phyloP scores from a whole-genome alignment of 805 yeast species.

The Candida ovalis region DNA sequence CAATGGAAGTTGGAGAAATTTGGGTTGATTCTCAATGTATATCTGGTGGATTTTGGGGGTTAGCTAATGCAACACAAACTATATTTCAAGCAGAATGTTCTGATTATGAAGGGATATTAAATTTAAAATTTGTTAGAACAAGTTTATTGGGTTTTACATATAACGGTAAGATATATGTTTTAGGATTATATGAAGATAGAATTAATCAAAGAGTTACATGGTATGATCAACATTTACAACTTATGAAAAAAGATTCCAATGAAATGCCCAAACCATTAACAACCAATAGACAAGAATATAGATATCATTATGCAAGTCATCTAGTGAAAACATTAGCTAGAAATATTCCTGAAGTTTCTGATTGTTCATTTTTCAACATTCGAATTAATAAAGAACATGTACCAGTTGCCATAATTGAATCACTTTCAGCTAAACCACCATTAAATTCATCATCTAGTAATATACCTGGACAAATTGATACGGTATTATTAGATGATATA shows the following conservation, averaged over 20 bases:
- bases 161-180: conserved; percentile 81
- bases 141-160: conserved; percentile 86
- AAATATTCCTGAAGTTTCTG: conserved; percentile 76
- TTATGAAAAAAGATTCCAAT: conserved; percentile 6
- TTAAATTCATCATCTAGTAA: conserved; percentile 2
- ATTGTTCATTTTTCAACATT: conserved; percentile 88
- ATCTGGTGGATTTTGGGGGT: conserved; percentile 85
- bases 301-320: conserved; percentile 85
- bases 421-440: conserved; percentile 20
- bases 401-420: conserved; percentile 81
- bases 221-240: conserved; percentile 46
- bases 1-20: conserved; percentile 86
- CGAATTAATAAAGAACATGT: conserved; percentile 74
- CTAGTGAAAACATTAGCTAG: conserved; percentile 79
- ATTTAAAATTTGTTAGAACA: conserved; percentile 81
- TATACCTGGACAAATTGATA: conserved; percentile 22
- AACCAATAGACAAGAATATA: conserved; percentile 26
- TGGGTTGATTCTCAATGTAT: conserved; percentile 96
- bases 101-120: conserved; percentile 65
- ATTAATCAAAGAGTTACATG: conserved; percentile 72
- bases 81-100: conserved; percentile 81
- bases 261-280: conserved; percentile 1
- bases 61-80: conserved; percentile 60
- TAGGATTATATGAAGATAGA: conserved; percentile 90
- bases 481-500: conserved; percentile 44